Base-by-base conservation (phyloP, 768 basidiomycete species). In the Panaeolus cyanescens region DNA sequence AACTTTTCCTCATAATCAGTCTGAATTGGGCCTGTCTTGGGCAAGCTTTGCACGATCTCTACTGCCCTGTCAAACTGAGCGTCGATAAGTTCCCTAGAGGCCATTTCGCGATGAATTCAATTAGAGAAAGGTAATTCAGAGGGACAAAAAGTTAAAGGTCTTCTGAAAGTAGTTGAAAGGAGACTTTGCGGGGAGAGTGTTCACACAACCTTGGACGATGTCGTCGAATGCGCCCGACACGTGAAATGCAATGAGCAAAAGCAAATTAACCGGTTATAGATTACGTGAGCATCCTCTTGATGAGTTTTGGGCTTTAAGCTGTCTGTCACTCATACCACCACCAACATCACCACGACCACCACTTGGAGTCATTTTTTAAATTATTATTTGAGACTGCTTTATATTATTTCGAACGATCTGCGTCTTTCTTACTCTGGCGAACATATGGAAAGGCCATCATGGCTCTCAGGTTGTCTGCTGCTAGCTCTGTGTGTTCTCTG, bases 1-100 rank as follows among this genome's bases (percentile, higher is more conserved):
- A 98, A 77, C 73, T 98, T 98, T 72, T 96, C 95, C 66, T 97
- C 95, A 71, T 98, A 97, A 64, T 86, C 92, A 0, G 95, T 97
- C 73, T 97, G 95, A 68, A 98, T 95, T 31, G 95, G 94, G 0
- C 96, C 95, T 9, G 87, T 93, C 80, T 96, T 96, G 1, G 96
- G 95, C 32, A 97, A 79, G 60, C 91, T 78, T 72, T 98, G 96
- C 4, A 97, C 90, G 59, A 98, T 96, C 74, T 96, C 90, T 9
- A 98, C 95, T 3, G 96, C 95, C 30, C 95, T 86, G 78, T 94
- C 87, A 75, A 98, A 98, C 74, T 96, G 94, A 54, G 85, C 84
- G 65, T 92, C 88, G 65, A 93, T 89, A 65, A 89, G 83, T 70
- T 84, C 80, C 45, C 77, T 81, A 25, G 89, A 85, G 59, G 85